Evolutionary conservation across 169 alveolate species (phyloP).

Genomic region (Besnoitia besnoiti): DNA sequence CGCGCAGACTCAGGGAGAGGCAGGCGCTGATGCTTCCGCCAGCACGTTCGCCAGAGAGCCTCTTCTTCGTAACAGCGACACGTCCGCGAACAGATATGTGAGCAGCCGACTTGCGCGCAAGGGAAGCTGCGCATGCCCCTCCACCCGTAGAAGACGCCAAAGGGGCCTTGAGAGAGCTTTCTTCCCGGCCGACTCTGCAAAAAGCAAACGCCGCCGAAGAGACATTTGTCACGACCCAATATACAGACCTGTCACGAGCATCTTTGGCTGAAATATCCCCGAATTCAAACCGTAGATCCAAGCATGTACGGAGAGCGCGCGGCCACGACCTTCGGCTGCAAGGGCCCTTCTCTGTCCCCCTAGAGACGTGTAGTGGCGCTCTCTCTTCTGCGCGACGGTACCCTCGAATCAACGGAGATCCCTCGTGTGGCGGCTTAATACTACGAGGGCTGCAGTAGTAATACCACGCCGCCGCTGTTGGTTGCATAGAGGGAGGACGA

Average conservation of each 20-base stretch:
- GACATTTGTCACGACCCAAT: too few relatives aligned
- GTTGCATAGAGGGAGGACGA: not conserved
- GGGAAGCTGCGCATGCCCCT: conserved; percentile 37
- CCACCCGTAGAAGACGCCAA: conserved; percentile 51
- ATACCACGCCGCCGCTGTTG: not conserved
- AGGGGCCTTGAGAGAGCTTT: conserved; percentile 6
- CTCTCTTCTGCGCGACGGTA: not conserved
- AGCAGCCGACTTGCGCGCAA: conserved; percentile 35
- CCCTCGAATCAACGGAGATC: not conserved
- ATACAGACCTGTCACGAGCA: too few relatives aligned
- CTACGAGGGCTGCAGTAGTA: not conserved
- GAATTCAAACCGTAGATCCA: too few relatives aligned
- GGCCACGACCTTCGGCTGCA: too few relatives aligned
- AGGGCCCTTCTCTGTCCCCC: too few relatives aligned
- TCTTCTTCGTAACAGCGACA: conserved; percentile 39
- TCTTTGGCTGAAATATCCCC: too few relatives aligned
- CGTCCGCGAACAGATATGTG: conserved; percentile 24
- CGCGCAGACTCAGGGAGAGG: not conserved
- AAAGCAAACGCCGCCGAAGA: too few relatives aligned
- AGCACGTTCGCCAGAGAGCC: conserved; percentile 20
- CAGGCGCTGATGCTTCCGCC: conserved; percentile 35
- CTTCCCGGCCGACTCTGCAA: conserved; percentile 45
- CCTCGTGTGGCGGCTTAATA: too few relatives aligned
- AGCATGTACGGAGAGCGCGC: too few relatives aligned
- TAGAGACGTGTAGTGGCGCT: too few relatives aligned